Evolutionary conservation across 345 rosid species (phyloP).

Genomic region (Sonneratia caseolaris): DNA sequence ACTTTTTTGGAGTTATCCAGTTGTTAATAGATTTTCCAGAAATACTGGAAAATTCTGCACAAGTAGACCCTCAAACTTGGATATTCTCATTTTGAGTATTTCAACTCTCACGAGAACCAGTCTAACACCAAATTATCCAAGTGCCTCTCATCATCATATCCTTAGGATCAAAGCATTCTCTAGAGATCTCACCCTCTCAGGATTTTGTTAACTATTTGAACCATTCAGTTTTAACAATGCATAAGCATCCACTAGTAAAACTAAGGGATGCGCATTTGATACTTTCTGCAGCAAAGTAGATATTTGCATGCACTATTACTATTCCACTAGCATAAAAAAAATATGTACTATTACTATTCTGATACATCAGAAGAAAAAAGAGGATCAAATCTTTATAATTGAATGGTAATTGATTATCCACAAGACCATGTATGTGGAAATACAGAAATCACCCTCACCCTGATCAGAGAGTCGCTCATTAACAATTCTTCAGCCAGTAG

Average conservation of each 20-base stretch:
- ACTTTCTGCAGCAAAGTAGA: neutral
- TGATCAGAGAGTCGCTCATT: conserved; percentile 89
- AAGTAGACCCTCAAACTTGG: neutral
- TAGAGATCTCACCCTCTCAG: neutral
- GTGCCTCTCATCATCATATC: neutral
- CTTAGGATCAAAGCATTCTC: neutral
- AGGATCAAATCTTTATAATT: neutral
- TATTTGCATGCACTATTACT: neutral
- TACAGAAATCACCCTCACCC: conserved; percentile 28
- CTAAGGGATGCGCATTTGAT: neutral
- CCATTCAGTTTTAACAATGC: neutral
- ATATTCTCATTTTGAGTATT: neutral
- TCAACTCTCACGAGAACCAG: neutral
- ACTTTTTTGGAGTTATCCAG: too few relatives aligned
- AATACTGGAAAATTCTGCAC: too few relatives aligned
- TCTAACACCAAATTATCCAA: neutral
- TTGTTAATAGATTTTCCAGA: too few relatives aligned
- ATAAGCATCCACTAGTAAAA: neutral
- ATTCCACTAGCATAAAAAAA: neutral
- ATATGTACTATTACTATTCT: neutral
- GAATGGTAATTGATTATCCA: neutral
- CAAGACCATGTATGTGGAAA: neutral
- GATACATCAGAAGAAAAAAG: neutral
- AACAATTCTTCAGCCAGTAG: conserved; percentile 88
- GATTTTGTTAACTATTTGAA: neutral